phyloP scores from a whole-genome alignment of 2,329 filamentous ascomycete genomes.

The Lomentospora prolificans region DNA sequence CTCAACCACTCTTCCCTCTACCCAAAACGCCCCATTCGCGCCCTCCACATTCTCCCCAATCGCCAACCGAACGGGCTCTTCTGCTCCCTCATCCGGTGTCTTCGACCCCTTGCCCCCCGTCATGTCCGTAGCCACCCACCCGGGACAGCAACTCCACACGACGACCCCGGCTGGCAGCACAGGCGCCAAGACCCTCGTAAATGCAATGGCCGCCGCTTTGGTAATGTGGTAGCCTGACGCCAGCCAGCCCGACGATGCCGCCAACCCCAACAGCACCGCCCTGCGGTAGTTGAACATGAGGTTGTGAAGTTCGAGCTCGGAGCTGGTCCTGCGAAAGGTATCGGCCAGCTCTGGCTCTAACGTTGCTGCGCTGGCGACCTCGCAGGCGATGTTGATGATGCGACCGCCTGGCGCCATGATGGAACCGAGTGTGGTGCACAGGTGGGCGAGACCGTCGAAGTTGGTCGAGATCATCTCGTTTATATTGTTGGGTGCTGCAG shows the following conservation, averaged over 20 bases:
- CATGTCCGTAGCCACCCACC: slow-evolving; percentile 37
- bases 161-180: slow-evolving; percentile 14
- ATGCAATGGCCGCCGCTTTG: slow-evolving; percentile 32
- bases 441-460: background rate
- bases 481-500: too few species aligned
- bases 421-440: background rate
- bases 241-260: slow-evolving; percentile 38
- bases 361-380: slow-evolving; percentile 31
- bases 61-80: slow-evolving; percentile 32
- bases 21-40: slow-evolving; percentile 27
- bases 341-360: slow-evolving; percentile 32
- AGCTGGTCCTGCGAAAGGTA: slow-evolving; percentile 29
- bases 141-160: slow-evolving; percentile 31
- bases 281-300: slow-evolving; percentile 39
- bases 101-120: slow-evolving; percentile 27
- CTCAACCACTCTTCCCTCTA: slow-evolving; percentile 22
- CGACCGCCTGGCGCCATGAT: slow-evolving; percentile 27
- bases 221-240: slow-evolving; percentile 37
- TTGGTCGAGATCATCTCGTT: too few species aligned
- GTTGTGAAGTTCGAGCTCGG: slow-evolving; percentile 30
- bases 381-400: slow-evolving; percentile 39
- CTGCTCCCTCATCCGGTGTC: slow-evolving; percentile 31
- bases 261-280: slow-evolving; percentile 32
- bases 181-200: slow-evolving; percentile 26
- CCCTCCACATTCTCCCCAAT: slow-evolving; percentile 24